phyloP scores from a whole-genome alignment of 2,329 filamentous ascomycete genomes.

The Pseudocercospora vitis region DNA sequence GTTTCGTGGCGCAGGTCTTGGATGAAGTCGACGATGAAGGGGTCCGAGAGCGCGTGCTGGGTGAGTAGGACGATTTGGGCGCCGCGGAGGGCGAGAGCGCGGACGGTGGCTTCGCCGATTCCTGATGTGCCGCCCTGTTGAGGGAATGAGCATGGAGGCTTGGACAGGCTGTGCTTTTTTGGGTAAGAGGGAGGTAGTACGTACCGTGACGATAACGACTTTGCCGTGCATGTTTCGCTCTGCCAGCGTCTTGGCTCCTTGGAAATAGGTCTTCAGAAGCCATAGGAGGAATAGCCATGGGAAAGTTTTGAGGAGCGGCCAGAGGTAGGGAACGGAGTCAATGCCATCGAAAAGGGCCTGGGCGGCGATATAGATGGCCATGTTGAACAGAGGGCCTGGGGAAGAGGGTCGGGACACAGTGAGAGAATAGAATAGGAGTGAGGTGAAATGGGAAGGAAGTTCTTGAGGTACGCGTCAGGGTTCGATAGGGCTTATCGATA shows the following conservation, averaged over 20 bases:
- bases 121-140: slow-evolving; percentile 81
- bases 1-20: slow-evolving; percentile 77
- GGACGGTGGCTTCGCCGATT: slow-evolving; percentile 75
- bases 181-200: slow-evolving; percentile 19
- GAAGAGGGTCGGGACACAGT: too few species aligned
- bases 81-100: slow-evolving; percentile 74
- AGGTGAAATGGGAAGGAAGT: background rate
- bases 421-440: background rate
- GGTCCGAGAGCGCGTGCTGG: slow-evolving; percentile 74
- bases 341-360: slow-evolving; percentile 57
- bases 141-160: slow-evolving; percentile 21
- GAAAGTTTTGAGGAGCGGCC: slow-evolving; percentile 49
- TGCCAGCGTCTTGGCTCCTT: slow-evolving; percentile 69
- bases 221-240: slow-evolving; percentile 90
- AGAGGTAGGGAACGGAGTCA: slow-evolving; percentile 45
- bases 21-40: slow-evolving; percentile 89
- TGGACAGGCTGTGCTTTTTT: too few species aligned
- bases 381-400: slow-evolving; percentile 36
- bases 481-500: too few species aligned
- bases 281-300: slow-evolving; percentile 55
- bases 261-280: slow-evolving; percentile 71
- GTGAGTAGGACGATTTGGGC: slow-evolving; percentile 91
- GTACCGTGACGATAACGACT: slow-evolving; percentile 87
- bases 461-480: too few species aligned
- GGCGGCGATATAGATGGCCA: slow-evolving; percentile 63